These are phyloP conservation scores for Geotrichum reessii DNA, from an alignment of 1,139 yeast species.

Conservation along the genomic window DNA sequence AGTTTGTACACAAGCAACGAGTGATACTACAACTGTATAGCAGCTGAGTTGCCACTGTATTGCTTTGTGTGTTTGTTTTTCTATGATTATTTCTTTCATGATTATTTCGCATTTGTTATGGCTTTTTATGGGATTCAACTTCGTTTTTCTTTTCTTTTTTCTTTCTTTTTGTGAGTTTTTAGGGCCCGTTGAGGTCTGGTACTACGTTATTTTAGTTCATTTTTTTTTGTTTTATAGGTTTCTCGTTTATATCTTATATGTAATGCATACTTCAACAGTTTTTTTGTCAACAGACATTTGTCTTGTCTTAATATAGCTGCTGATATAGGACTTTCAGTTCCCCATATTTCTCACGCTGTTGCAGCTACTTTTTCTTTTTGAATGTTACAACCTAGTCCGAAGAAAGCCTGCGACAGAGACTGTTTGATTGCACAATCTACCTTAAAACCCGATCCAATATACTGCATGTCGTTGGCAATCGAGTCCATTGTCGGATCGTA, in stretches of 20 bases:
- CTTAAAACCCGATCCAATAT: slow-evolving; percentile 81
- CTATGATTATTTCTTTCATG: not conserved
- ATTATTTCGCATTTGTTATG: not conserved
- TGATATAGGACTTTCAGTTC: no score
- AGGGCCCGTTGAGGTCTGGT: not conserved
- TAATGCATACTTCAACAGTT: slow-evolving; percentile 15
- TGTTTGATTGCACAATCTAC: slow-evolving; percentile 64
- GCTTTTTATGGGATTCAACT: slow-evolving; percentile 10
- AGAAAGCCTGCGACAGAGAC: slow-evolving; percentile 80
- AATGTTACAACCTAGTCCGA: slow-evolving; percentile 79
- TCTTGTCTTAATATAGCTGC: not conserved
- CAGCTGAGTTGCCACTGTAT: not conserved
- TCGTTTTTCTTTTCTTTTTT: not conserved
- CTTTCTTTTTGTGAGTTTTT: not conserved
- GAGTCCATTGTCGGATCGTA: slow-evolving; percentile 58
- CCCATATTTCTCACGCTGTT: no score
- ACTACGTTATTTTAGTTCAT: not conserved
- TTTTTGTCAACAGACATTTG: not conserved
- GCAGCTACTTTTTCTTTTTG: slow-evolving; percentile 50
- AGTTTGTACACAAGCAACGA: not conserved
- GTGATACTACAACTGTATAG: not conserved
- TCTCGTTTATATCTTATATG: slow-evolving; percentile 4
- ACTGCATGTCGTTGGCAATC: slow-evolving; percentile 60
- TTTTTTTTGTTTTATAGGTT: not conserved
- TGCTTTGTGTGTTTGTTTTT: not conserved